Evolutionary conservation across 148 eudicot genomes (phyloP).

Genomic region (Chenopodium suecicum): DNA sequence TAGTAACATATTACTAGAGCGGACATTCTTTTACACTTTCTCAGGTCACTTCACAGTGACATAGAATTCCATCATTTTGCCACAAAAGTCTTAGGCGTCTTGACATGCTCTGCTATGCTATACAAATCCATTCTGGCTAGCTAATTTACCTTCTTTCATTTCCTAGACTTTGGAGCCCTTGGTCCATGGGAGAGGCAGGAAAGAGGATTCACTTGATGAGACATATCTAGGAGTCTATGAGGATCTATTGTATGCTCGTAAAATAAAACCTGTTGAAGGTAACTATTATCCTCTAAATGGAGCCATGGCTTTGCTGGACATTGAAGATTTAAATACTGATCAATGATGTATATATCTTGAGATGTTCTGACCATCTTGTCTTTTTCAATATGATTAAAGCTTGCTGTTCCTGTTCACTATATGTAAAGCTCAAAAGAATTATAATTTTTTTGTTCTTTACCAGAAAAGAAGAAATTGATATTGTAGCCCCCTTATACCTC

Average conservation of each 20-base stretch:
- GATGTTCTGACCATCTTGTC: not conserved
- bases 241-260: slow-evolving; percentile 84
- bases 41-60: not conserved
- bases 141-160: slow-evolving; percentile 3
- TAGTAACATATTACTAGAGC: not conserved
- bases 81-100: not conserved
- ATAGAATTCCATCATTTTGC: not conserved
- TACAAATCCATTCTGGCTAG: not conserved
- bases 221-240: slow-evolving; percentile 83
- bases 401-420: slow-evolving; percentile 3
- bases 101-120: not conserved
- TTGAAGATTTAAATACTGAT: not conserved
- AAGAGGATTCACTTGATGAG: slow-evolving; percentile 71
- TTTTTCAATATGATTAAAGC: not conserved
- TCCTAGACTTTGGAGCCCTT: slow-evolving; percentile 62
- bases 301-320: not conserved
- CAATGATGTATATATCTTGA: not conserved
- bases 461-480: too few relatives aligned
- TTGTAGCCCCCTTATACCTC: too few relatives aligned
- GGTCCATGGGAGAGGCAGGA: slow-evolving; percentile 93
- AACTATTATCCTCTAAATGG: not conserved
- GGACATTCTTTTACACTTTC: not conserved
- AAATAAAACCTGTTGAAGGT: slow-evolving; percentile 81
- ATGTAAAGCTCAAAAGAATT: not conserved
- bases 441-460: too few relatives aligned